Base-by-base conservation (phyloP, 2,329 filamentous ascomycete species). In the Magnaporthiopsis poae region DNA sequence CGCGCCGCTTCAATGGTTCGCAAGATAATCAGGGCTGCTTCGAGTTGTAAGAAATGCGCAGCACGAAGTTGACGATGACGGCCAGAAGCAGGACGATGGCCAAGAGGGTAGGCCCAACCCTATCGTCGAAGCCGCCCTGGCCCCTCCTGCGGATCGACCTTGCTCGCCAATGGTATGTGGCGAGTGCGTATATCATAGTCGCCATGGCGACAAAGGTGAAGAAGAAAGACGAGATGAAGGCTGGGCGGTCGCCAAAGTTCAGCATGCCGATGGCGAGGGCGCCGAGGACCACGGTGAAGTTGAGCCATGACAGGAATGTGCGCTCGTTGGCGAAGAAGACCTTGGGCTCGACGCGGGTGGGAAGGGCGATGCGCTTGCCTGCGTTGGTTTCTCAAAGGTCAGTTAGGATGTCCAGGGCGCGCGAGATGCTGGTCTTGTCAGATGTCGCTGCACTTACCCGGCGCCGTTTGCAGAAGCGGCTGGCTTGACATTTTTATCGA, bases 311-410 rank as follows among this genome's bases (percentile, higher is more conserved):
- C 75, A 99, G 88, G 78, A 99, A 99, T 70, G 95, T 99, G 70
- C 95, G 92, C 82, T 99, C 95, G 84, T 99, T 99, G 80, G 95
- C 95, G 84, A 99, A 99, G 87, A 98, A 99, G 83, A 99, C 95
- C 81, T 99, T 99, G 74, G 95, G 95, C 80, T 99, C 95, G 79
- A 99, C 94, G 72, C 95, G 92, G 68, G 94, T 97, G 67, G 95
- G 95, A 70, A 99, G 91, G 74, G 95, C 94, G 77, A 99, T 98
- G 76, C 94, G 92, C 83, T 99, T 99, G 85, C 94, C 94, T 96
- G 56, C 13, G 60, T 64, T 60, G 33, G n/a, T n/a, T 56, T 25
- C 21, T 25, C 46, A 56, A 56, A 56, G 2, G 46, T 56, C n/a
- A 56, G n/a, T 56, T 56, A 5, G 46, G 46, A 25, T 56, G 8